phyloP scores from a whole-genome alignment of 1,284 basidiomycete species.

The Hemileia vastatrix region DNA sequence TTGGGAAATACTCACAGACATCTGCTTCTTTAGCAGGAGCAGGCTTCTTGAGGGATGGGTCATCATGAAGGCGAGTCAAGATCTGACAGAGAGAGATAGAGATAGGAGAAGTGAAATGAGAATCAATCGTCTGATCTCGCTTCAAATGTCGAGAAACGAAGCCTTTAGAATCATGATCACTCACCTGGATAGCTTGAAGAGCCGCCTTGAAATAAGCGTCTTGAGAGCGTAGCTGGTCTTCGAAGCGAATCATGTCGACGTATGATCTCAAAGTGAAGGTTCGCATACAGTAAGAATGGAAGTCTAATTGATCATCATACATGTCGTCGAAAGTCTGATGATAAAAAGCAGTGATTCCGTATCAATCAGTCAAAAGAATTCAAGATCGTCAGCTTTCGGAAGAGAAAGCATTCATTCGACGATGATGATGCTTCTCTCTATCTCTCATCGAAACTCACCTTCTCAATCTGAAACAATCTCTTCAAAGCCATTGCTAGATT shows the following conservation, averaged over 20 bases:
- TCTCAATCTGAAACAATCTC: constrained; percentile 65
- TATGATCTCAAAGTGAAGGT: constrained; percentile 82
- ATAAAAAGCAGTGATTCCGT: too few species aligned
- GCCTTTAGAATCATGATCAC: constrained; percentile 25
- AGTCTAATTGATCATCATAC: constrained; percentile 96
- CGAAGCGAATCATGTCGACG: constrained; percentile 66
- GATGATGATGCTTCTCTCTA: too few species aligned
- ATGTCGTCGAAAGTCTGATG: constrained; percentile 69
- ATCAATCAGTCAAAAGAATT: too few species aligned
- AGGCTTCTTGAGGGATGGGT: constrained; percentile 48
- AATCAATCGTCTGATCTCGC: background rate
- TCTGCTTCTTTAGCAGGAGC: constrained; percentile 29
- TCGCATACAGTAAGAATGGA: constrained; percentile 87
- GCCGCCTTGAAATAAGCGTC: constrained; percentile 68
- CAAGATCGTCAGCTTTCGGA: too few species aligned
- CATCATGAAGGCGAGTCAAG: constrained; percentile 63
- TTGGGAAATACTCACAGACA: constrained; percentile 28
- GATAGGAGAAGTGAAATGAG: background rate
- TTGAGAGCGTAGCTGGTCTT: constrained; percentile 66
- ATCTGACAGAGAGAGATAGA: constrained; percentile 51
- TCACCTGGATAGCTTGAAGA: constrained; percentile 57
- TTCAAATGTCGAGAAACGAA: constrained; percentile 1
- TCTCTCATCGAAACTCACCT: constrained; percentile 48
- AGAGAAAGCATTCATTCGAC: too few species aligned
- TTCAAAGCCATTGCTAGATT: constrained; percentile 73